Evolutionary conservation across 1,139 yeast species (phyloP), one percentile per base, ranked within the genome.

Genomic region (Geotrichum restrictum): DNA sequence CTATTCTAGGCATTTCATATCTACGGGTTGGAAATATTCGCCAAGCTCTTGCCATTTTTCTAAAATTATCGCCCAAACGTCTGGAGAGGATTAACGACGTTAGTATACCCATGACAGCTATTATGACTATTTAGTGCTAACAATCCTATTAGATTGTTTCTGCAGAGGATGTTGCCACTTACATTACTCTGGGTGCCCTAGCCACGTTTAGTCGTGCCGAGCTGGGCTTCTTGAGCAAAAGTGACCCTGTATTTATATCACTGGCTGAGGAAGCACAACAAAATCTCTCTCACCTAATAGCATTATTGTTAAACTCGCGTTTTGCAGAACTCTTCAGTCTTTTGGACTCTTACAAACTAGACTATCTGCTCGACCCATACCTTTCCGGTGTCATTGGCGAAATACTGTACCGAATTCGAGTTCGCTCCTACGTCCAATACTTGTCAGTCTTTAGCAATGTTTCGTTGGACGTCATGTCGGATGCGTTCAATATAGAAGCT

Each of bases 171-270:
- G 29, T 63, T 16, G 61, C 60, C 1, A 38, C 56, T n/a, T 58
- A 58, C 37, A 58, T 59, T 29, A 55, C 64, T 1, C 45, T 63
- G 16, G 59, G 61, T 39, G 64, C 64, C 5, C 36, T 63, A 52
- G 65, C 65, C 1, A 53, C 61, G 3, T 54, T 63, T 34, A 48
- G 57, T 11, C 54, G 67, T 33, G 56, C 55, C 13, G 62, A 63
- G 50, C 56, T 63, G 27, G 49, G 57, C 43, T 61, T 49, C 45
- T 52, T 63, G 47, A 52, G 58, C 27, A 56, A 60, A 42, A 57
- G 58, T 59, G 94, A 86, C 64, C 78, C 78, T 55, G 78, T 77
- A 31, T 88, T 87, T 68, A 87, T 83, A 62, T 76, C 78, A 48
- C 85, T 86, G 62, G 76, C 85, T 39, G 81, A 78, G 51, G 57